phyloP scores from a whole-genome alignment of 2,329 filamentous ascomycete species.

The Drechslera avenae region DNA sequence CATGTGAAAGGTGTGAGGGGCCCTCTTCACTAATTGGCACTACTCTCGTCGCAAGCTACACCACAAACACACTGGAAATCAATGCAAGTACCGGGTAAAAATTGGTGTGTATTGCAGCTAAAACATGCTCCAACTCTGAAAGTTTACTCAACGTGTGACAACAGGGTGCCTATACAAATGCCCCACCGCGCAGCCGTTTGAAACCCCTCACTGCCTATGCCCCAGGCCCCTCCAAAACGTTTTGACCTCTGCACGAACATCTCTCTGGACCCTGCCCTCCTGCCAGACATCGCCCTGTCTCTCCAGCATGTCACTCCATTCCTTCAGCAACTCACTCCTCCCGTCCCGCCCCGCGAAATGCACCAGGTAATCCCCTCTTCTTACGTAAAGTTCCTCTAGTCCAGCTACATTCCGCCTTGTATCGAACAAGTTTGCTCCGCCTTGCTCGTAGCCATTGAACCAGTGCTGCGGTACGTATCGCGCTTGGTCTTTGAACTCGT shows the following conservation, averaged over 20 bases:
- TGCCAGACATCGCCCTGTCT: slow-evolving; percentile 31
- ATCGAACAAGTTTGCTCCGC: slow-evolving; percentile 22
- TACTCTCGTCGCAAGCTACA: no score
- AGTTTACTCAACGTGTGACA: no score
- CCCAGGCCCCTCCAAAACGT: slow-evolving; percentile 22
- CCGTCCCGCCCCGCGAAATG: slow-evolving; percentile 50
- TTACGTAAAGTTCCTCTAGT: slow-evolving; percentile 43
- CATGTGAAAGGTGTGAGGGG: no score
- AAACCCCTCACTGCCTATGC: not conserved
- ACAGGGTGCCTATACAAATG: no score
- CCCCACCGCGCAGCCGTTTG: no score
- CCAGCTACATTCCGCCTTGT: slow-evolving; percentile 43
- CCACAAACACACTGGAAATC: no score
- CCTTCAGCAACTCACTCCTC: slow-evolving; percentile 43
- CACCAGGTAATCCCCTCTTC: slow-evolving; percentile 51
- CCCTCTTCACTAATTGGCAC: no score
- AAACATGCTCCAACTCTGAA: no score
- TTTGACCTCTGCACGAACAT: slow-evolving; percentile 31
- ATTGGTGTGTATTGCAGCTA: no score
- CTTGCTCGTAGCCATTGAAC: slow-evolving; percentile 52
- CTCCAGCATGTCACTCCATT: slow-evolving; percentile 36
- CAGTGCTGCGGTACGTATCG: slow-evolving; percentile 50
- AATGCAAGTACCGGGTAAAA: no score
- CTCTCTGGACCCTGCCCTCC: slow-evolving; percentile 28
- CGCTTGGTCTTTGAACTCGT: slow-evolving; percentile 39